Percentiles rank a stretch among this genome's conserved stretches.
phyloP scores from a whole-genome alignment of 306 rosid species.

The Bauhinia variegata region DNA sequence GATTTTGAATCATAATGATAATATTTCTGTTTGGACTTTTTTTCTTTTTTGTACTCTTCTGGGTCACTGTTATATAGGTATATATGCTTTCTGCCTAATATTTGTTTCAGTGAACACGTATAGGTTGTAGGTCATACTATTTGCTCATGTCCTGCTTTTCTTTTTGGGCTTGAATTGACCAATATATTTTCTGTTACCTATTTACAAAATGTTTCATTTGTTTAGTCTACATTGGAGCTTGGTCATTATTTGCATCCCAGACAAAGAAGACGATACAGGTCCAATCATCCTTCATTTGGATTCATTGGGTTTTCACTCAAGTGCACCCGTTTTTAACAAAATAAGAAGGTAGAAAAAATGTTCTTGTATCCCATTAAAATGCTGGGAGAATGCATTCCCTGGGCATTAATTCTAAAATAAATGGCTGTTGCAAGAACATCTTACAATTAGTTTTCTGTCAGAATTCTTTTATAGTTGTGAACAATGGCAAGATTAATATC shows the following conservation, averaged over 20 bases:
- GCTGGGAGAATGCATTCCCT: not conserved
- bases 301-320: slow-evolving; percentile 85
- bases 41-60: no score
- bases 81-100: slow-evolving; percentile 14
- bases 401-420: slow-evolving; percentile 13
- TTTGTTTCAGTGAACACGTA: not conserved
- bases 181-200: slow-evolving; percentile 33
- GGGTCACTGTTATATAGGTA: not conserved
- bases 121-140: slow-evolving; percentile 9
- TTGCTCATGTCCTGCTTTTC: not conserved
- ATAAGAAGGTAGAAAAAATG: slow-evolving; percentile 66
- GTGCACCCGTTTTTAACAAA: slow-evolving; percentile 69
- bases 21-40: no score
- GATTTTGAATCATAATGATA: not conserved
- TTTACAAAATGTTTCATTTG: not conserved
- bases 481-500: no score
- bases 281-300: slow-evolving; percentile 94
- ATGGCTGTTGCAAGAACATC: no score
- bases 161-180: slow-evolving; percentile 26
- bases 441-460: no score
- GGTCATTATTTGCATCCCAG: slow-evolving; percentile 85
- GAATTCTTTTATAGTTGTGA: no score
- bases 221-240: slow-evolving; percentile 95
- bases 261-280: slow-evolving; percentile 80
- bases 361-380: slow-evolving; percentile 20